These are phyloP conservation scores for Physcomitrium patens DNA, from an alignment of 225 moss, liverwort and hornwort genomes.

Conservation along the genomic window DNA sequence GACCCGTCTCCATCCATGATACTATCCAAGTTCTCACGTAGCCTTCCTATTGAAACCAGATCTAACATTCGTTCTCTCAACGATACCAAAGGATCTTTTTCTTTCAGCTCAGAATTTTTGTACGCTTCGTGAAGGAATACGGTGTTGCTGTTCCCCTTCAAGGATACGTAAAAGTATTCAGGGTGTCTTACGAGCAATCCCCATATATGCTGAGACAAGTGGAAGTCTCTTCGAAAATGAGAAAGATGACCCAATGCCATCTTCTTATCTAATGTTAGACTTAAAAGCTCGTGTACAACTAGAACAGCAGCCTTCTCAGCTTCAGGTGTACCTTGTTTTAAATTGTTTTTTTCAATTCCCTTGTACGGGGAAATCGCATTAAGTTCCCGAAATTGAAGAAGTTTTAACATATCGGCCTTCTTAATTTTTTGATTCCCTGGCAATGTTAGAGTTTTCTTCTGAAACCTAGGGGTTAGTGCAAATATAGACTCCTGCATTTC, in stretches of 20 bases:
- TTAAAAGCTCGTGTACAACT: conserved; percentile 81
- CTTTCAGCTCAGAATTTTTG: conserved; percentile 65
- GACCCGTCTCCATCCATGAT: conserved; percentile 44
- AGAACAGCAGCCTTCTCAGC: conserved; percentile 83
- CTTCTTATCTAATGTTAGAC: conserved; percentile 86
- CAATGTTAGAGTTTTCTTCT: conserved; percentile 57
- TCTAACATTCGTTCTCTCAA: conserved; percentile 64
- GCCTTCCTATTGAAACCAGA: conserved; percentile 48
- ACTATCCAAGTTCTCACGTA: conserved; percentile 52
- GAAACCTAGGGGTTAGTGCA: conserved; percentile 52
- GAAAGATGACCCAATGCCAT: conserved; percentile 86
- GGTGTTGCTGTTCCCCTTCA: conserved; percentile 79
- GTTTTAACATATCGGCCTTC: conserved; percentile 76
- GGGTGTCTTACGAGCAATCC: conserved; percentile 86
- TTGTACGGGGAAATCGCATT: conserved; percentile 75
- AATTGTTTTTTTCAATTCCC: conserved; percentile 36
- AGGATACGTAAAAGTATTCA: conserved; percentile 85
- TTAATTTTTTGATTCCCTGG: conserved; percentile 75
- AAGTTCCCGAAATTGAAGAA: conserved; percentile 73
- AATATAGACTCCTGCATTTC: conserved; percentile 66
- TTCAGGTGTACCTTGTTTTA: conserved; percentile 61
- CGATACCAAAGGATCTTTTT: conserved; percentile 77
- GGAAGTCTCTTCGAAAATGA: conserved; percentile 85
- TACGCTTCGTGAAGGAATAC: conserved; percentile 92
- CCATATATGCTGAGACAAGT: conserved; percentile 83